Conservation (phyloP, 192 early-diverging fungal genomes). For the Thamnidium elegans region DNA sequence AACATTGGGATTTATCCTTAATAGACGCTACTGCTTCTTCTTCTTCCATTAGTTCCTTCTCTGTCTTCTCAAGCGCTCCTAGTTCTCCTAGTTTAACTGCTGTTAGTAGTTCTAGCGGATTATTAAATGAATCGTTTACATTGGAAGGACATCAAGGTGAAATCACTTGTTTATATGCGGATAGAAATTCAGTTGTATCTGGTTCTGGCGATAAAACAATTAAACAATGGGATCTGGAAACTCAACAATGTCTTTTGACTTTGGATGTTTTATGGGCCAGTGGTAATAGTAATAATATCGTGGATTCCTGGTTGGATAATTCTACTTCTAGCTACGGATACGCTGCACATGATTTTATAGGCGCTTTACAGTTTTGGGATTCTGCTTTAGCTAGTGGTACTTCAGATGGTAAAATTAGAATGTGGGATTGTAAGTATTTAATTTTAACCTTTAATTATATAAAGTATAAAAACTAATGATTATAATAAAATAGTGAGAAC, state of each 20-base stretch:
- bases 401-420: slow-evolving; percentile 65
- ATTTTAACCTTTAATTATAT: background rate
- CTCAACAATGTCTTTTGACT: slow-evolving; percentile 58
- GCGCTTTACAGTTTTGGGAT: slow-evolving; percentile 70
- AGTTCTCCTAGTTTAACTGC: slow-evolving; percentile 9
- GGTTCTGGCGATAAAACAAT: slow-evolving; percentile 76
- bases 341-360: slow-evolving; percentile 55
- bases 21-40: slow-evolving; percentile 16
- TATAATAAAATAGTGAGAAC: slow-evolving; percentile 53
- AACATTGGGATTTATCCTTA: slow-evolving; percentile 31
- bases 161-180: slow-evolving; percentile 51
- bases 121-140: slow-evolving; percentile 15
- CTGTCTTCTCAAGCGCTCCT: background rate
- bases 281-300: background rate
- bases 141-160: slow-evolving; percentile 46
- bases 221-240: slow-evolving; percentile 74
- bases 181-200: slow-evolving; percentile 53
- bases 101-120: background rate
- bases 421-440: slow-evolving; percentile 67
- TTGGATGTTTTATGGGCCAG: slow-evolving; percentile 72
- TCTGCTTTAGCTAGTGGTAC: slow-evolving; percentile 74
- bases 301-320: slow-evolving; percentile 6
- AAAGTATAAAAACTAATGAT: background rate
- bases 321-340: slow-evolving; percentile 26
- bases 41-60: slow-evolving; percentile 18